phyloP scores from a whole-genome alignment of 2,329 filamentous ascomycete genomes.

The Escovopsis sp. region DNA sequence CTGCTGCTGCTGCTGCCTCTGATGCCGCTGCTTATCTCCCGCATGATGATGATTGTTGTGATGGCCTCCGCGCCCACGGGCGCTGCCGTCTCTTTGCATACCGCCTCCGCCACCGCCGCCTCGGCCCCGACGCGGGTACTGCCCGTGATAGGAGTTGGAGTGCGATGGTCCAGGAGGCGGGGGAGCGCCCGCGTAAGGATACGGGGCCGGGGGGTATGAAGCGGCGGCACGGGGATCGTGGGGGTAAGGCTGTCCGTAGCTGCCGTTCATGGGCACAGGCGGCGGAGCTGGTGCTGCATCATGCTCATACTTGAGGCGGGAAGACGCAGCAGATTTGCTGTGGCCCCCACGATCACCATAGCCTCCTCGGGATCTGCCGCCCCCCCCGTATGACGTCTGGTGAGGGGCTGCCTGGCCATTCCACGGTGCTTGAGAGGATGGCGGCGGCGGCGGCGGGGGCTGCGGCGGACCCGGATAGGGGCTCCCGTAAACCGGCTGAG shows the following conservation, averaged over 20 bases:
- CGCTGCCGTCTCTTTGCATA: constrained; percentile 19
- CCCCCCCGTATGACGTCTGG: constrained; percentile 12
- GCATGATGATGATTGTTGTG: constrained; percentile 24
- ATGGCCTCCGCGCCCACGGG: constrained; percentile 27
- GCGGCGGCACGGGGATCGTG: constrained; percentile 24
- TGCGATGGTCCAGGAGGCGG: constrained; percentile 20
- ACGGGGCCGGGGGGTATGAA: constrained; percentile 19
- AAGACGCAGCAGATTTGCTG: constrained; percentile 15
- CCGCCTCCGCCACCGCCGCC: constrained; percentile 10
- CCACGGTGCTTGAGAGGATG: constrained; percentile 17
- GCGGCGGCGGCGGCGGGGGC: constrained; percentile 11
- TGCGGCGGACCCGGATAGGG: constrained; percentile 23
- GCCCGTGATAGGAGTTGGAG: constrained; percentile 20
- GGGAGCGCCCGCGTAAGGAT: constrained; percentile 26
- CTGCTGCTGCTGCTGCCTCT: constrained; percentile 10
- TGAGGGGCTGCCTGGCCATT: constrained; percentile 19
- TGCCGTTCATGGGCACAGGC: constrained; percentile 19
- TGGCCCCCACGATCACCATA: constrained; percentile 30
- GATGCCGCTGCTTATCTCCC: constrained; percentile 30
- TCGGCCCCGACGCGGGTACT: constrained; percentile 19
- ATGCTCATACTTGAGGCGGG: constrained; percentile 22
- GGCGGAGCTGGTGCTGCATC: constrained; percentile 18
- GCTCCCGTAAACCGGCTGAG: constrained; percentile 22
- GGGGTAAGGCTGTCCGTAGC: constrained; percentile 26
- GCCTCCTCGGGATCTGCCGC: constrained; percentile 26